Percentiles rank a stretch among this genome's conserved stretches.
Evolutionary conservation across 2,329 filamentous ascomycete species (phyloP).

Genomic region (Helminthosporium solani): DNA sequence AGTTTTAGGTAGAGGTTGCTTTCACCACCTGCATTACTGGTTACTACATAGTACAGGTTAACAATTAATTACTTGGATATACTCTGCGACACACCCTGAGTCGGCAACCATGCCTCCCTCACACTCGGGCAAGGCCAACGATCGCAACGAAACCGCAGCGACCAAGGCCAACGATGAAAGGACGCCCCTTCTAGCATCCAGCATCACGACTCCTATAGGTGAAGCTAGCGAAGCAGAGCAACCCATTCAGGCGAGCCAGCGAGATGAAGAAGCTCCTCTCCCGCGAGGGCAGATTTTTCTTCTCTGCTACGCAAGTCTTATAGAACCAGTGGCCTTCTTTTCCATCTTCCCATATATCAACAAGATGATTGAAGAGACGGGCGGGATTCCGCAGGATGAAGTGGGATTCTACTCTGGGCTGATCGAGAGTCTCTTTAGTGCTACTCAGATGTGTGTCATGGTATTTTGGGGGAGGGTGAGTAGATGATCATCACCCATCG

Average conservation of each 20-base stretch:
- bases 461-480: slow-evolving; percentile 65
- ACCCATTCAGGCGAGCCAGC: slow-evolving; percentile 2
- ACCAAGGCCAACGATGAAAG: slow-evolving; percentile 20
- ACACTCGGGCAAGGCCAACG: neutral
- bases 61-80: no score
- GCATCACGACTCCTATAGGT: slow-evolving; percentile 16
- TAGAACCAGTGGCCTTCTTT: slow-evolving; percentile 82
- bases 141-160: neutral
- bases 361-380: slow-evolving; percentile 70
- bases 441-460: slow-evolving; percentile 77
- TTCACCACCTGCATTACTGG: no score
- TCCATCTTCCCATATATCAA: slow-evolving; percentile 79
- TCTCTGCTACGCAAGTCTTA: slow-evolving; percentile 70
- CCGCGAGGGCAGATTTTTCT: slow-evolving; percentile 61
- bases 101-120: neutral
- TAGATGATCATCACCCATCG: no score
- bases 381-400: slow-evolving; percentile 61
- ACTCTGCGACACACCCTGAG: neutral
- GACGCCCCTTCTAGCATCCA: slow-evolving; percentile 29
- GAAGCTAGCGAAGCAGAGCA: slow-evolving; percentile 11
- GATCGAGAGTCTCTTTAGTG: slow-evolving; percentile 69
- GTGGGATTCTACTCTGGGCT: slow-evolving; percentile 78
- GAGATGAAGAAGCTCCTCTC: slow-evolving; percentile 25
- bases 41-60: no score
- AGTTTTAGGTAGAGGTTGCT: no score